Base-by-base conservation (phyloP, 345 rosid species). In the Conringia planisiliqua region DNA sequence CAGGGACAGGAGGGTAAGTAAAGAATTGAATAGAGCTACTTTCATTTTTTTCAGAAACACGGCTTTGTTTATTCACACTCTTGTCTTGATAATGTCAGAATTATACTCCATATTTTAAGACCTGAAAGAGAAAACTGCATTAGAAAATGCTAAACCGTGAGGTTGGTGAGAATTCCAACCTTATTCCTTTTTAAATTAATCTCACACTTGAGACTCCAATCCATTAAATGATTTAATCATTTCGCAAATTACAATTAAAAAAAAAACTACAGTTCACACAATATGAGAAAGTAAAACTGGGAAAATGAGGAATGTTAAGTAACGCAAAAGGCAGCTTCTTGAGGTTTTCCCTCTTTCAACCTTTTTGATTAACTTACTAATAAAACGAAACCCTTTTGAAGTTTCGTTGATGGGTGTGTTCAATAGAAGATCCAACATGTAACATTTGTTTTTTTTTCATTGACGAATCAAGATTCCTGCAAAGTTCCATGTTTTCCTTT, bases 381-480 rank as follows among this genome's bases (percentile, higher is more conserved):
- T n/a, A 6, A 68, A 42, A 69, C 73, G 73, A 69, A 70, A 3
- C 8, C 13, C 1, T 39, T 40, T 40, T 10, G 44, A 72, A 40
- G 35, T 10, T 72, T 72, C 70, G 70, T 51, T 50, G 68, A 60
- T 47, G 54, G 36, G 56, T 47, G 56, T 47, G 58, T 36, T 61
- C 61, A 26, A 10, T 14, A 7, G 4, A 59, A 59, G 13, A 36
- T 48, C 16, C 18, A 7, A 17, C 22, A 61, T 48, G 60, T 22
- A n/a, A 35, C 59, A 43, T 26, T 26, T 42, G 0, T 20, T 10
- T 26, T 68, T 7, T 7, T 40, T 50, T 26, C 52, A 39, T 11
- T 68, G 11, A 39, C 62, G 33, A 17, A 55, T 24, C n/a, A 10
- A 40, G 7, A 16, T 68, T 68, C 20, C 30, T 44, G 5, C 43